These are phyloP conservation scores for Aphanomyces cochlioides DNA, from an alignment of 352 stramenopile species.

Conservation along the genomic window DNA sequence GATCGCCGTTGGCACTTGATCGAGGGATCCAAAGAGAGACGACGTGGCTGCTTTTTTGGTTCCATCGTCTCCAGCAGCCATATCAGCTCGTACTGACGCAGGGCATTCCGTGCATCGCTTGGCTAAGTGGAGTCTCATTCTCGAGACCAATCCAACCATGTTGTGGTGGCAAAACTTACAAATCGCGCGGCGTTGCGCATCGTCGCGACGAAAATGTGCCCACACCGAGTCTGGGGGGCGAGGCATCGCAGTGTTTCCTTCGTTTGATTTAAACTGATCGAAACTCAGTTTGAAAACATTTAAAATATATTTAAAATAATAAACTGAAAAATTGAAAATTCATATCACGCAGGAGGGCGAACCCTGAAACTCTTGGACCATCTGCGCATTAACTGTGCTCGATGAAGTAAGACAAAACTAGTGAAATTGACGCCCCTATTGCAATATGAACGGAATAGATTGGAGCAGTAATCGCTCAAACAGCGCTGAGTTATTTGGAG, in stretches of 20 bases:
- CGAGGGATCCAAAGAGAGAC: neutral
- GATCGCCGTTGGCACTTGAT: neutral
- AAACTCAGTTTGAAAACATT: neutral
- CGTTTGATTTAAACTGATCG: neutral
- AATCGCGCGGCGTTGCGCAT: constrained; percentile 54
- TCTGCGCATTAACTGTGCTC: too few species aligned
- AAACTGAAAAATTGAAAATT: neutral
- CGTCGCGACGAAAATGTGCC: constrained; percentile 59
- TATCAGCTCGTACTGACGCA: constrained; percentile 44
- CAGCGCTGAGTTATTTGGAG: too few species aligned
- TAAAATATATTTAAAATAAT: constrained; percentile 1
- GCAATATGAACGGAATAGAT: too few species aligned
- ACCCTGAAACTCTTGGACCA: too few species aligned
- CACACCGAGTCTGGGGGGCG: constrained; percentile 54
- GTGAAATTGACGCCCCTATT: too few species aligned
- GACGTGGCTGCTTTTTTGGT: constrained; percentile 36
- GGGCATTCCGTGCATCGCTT: constrained; percentile 56
- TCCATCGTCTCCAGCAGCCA: constrained; percentile 45
- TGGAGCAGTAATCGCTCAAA: too few species aligned
- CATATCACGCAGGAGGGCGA: neutral
- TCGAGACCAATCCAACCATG: constrained; percentile 61
- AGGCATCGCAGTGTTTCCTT: constrained; percentile 39
- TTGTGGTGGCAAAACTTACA: constrained; percentile 78
- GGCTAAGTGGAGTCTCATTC: constrained; percentile 63
- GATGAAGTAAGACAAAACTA: too few species aligned